These are phyloP conservation scores for Monosporascus sp. DNA, from an alignment of 2,329 filamentous ascomycete species.

Conservation along the genomic window DNA sequence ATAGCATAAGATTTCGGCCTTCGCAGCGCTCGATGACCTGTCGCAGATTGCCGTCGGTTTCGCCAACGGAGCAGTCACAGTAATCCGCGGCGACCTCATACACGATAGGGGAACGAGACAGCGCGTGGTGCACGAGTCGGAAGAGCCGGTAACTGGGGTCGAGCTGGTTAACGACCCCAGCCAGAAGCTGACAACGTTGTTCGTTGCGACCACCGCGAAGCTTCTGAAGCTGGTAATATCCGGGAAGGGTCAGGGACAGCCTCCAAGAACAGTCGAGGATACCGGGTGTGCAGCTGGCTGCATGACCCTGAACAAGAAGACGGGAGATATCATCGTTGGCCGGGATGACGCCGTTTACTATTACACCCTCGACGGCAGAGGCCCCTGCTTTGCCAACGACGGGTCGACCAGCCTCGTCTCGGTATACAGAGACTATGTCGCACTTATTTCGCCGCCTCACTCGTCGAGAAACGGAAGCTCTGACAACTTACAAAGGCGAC, in stretches of 20 bases:
- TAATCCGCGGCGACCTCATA: conserved; percentile 89
- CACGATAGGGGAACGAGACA: conserved; percentile 94
- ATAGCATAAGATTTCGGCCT: conserved; percentile 67
- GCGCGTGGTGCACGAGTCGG: conserved; percentile 90
- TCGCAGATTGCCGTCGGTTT: conserved; percentile 94
- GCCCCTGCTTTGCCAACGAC: conserved; percentile 86
- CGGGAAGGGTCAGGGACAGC: conserved; percentile 82
- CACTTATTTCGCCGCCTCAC: conserved; percentile 72
- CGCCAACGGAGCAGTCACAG: conserved; percentile 87
- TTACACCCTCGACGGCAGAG: conserved; percentile 79
- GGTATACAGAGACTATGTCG: conserved; percentile 80
- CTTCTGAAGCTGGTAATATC: conserved; percentile 84
- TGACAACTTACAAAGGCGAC: conserved; percentile 61
- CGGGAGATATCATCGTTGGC: conserved; percentile 84
- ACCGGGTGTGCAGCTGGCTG: conserved; percentile 88
- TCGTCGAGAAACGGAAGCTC: conserved; percentile 46
- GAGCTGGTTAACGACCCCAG: conserved; percentile 61
- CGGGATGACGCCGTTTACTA: conserved; percentile 94
- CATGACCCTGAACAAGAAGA: conserved; percentile 79
- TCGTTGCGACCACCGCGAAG: conserved; percentile 84
- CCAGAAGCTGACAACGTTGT: conserved; percentile 66
- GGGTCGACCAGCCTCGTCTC: conserved; percentile 78
- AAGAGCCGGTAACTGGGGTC: conserved; percentile 91
- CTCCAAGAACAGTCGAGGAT: conserved; percentile 84
- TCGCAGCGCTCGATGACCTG: conserved; percentile 80